These are phyloP conservation scores for Phoma sp. DNA, from an alignment of 2,329 filamentous ascomycete species.

Conservation along the genomic window DNA sequence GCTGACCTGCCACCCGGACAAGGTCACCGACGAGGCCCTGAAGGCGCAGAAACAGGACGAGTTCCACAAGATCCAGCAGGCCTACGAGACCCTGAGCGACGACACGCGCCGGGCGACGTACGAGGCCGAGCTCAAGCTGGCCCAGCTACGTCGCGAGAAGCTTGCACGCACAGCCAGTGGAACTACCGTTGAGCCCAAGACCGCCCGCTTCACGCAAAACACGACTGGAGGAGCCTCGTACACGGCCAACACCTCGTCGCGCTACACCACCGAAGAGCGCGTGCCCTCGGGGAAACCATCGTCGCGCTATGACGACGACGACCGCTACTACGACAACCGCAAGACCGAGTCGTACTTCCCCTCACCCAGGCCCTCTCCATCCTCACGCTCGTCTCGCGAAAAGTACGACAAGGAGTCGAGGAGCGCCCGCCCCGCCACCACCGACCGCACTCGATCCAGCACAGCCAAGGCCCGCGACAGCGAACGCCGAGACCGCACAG, in stretches of 20 bases:
- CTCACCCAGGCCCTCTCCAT: slow-evolving; percentile 35
- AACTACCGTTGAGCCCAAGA: slow-evolving; percentile 37
- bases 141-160: slow-evolving; percentile 67
- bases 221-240: slow-evolving; percentile 32
- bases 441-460: slow-evolving; percentile 51
- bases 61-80: slow-evolving; percentile 91
- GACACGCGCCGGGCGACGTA: slow-evolving; percentile 76
- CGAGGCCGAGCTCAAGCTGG: slow-evolving; percentile 75
- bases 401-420: slow-evolving; percentile 37
- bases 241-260: slow-evolving; percentile 27
- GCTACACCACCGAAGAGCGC: slow-evolving; percentile 46
- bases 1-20: slow-evolving; percentile 89
- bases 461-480: slow-evolving; percentile 39
- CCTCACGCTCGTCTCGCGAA: slow-evolving; percentile 34
- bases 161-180: slow-evolving; percentile 49
- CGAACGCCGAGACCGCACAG: slow-evolving; percentile 51
- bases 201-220: slow-evolving; percentile 38
- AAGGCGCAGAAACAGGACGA: slow-evolving; percentile 83
- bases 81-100: slow-evolving; percentile 89
- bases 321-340: slow-evolving; percentile 48
- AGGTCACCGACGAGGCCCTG: slow-evolving; percentile 78
- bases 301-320: slow-evolving; percentile 33
- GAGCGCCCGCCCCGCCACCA: slow-evolving; percentile 31
- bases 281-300: slow-evolving; percentile 24
- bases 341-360: slow-evolving; percentile 45